Percentiles rank a stretch among this genome's conserved stretches.
These are phyloP conservation scores for Stephanocyclus meneghinianus DNA, from an alignment of 352 stramenopile genomes.

Conservation along the genomic window DNA sequence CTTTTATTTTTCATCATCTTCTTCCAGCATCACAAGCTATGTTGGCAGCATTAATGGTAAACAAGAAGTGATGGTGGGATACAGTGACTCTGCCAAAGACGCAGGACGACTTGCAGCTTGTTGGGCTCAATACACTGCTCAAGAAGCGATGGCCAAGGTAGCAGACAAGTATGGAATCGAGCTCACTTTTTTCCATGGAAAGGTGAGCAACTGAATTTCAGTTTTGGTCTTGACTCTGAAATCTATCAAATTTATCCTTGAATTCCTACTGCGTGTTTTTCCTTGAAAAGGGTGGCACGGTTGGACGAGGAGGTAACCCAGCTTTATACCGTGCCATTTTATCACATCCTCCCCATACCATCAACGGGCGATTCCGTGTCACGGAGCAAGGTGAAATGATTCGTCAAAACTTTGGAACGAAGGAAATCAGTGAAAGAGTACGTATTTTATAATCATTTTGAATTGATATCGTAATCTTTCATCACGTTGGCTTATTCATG, in stretches of 20 bases:
- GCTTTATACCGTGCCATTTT: slow-evolving; percentile 84
- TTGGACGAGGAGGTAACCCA: slow-evolving; percentile 85
- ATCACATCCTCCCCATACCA: slow-evolving; percentile 83
- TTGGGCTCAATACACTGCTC: slow-evolving; percentile 86
- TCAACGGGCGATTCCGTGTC: slow-evolving; percentile 86
- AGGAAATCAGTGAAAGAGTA: slow-evolving; percentile 73
- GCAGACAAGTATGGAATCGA: slow-evolving; percentile 80
- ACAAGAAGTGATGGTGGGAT: slow-evolving; percentile 87
- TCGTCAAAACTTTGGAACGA: slow-evolving; percentile 86
- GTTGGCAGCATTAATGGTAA: slow-evolving; percentile 79
- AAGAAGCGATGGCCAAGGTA: slow-evolving; percentile 84
- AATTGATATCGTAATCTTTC: background rate
- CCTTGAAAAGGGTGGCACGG: slow-evolving; percentile 86
- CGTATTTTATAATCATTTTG: background rate
- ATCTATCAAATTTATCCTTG: no score
- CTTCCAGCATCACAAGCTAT: slow-evolving; percentile 71
- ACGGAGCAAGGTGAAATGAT: slow-evolving; percentile 90
- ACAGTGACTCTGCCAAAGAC: slow-evolving; percentile 87
- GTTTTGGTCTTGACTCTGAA: no score
- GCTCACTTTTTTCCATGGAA: slow-evolving; percentile 85
- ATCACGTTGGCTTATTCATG: background rate
- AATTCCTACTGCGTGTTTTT: slow-evolving; percentile 64
- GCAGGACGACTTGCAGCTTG: slow-evolving; percentile 84
- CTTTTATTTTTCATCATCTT: background rate
- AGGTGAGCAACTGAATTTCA: slow-evolving; percentile 26